phyloP scores from a whole-genome alignment of 768 basidiomycete species.

The Lentinula sp. region DNA sequence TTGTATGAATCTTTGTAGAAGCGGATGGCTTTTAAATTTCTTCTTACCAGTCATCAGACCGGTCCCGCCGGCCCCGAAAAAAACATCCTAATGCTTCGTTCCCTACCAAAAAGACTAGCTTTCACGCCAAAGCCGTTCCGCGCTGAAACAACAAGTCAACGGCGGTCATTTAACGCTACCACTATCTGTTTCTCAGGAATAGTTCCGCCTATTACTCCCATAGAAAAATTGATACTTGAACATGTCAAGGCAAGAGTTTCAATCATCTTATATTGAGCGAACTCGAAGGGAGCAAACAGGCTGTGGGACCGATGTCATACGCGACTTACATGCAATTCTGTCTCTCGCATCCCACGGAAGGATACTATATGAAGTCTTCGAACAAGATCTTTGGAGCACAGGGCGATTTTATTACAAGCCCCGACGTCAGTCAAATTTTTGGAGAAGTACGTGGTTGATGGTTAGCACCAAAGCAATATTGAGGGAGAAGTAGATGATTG shows the following conservation, averaged over 20 bases:
- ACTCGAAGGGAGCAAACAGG: conserved; percentile 33
- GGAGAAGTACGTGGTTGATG: conserved; percentile 68
- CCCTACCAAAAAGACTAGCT: background rate
- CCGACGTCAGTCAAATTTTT: conserved; percentile 94
- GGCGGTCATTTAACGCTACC: conserved; percentile 1
- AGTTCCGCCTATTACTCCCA: conserved; percentile 22
- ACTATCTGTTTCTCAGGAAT: background rate
- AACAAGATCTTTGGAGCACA: conserved; percentile 76
- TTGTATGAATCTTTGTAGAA: too few relatives aligned
- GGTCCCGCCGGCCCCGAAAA: background rate
- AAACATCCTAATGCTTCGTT: background rate
- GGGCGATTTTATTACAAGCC: conserved; percentile 95
- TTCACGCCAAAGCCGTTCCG: background rate
- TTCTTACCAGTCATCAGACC: background rate
- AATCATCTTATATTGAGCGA: background rate
- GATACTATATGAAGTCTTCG: conserved; percentile 81
- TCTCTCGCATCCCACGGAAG: conserved; percentile 81
- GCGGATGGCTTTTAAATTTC: background rate
- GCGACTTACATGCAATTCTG: conserved; percentile 91
- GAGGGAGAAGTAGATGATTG: conserved; percentile 59
- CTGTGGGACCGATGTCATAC: conserved; percentile 84
- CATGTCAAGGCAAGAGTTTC: conserved; percentile 55
- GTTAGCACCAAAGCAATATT: background rate
- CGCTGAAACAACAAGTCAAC: background rate
- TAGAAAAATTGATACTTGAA: conserved; percentile 67